These are phyloP conservation scores for Cryphonectria radicalis DNA, from an alignment of 2,329 filamentous ascomycete genomes.

Conservation along the genomic window DNA sequence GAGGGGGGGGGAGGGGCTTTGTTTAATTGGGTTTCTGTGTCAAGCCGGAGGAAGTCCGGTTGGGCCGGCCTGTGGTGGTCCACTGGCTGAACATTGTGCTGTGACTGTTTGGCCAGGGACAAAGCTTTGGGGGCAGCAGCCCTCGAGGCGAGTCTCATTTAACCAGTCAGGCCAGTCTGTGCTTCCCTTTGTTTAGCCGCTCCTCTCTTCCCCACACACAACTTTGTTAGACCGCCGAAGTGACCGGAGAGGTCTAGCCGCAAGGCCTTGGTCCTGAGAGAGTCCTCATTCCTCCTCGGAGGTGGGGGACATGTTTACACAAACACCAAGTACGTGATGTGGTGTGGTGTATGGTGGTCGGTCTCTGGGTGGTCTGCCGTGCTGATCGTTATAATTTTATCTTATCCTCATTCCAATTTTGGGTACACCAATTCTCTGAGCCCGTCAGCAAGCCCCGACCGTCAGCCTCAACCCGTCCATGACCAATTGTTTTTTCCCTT, in stretches of 20 bases:
- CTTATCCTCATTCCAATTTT: conserved; percentile 13
- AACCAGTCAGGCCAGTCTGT: not conserved
- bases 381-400: not conserved
- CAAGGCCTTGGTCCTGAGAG: not conserved
- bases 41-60: not conserved
- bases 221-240: not conserved
- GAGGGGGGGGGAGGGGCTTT: too few species aligned
- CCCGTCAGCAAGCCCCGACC: not conserved
- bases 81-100: not conserved
- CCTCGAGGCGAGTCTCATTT: not conserved
- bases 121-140: not conserved
- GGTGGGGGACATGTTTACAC: not conserved
- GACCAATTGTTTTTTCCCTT: too few species aligned
- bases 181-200: not conserved
- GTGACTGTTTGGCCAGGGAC: not conserved
- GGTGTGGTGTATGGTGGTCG: not conserved
- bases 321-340: not conserved
- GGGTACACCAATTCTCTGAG: not conserved
- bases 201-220: not conserved
- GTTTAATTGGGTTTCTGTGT: conserved; percentile 5
- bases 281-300: not conserved
- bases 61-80: not conserved
- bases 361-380: not conserved
- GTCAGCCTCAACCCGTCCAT: not conserved
- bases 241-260: not conserved